Base-by-base conservation (phyloP, 2,329 filamentous ascomycete species). In the Verticillium albo-atrum region DNA sequence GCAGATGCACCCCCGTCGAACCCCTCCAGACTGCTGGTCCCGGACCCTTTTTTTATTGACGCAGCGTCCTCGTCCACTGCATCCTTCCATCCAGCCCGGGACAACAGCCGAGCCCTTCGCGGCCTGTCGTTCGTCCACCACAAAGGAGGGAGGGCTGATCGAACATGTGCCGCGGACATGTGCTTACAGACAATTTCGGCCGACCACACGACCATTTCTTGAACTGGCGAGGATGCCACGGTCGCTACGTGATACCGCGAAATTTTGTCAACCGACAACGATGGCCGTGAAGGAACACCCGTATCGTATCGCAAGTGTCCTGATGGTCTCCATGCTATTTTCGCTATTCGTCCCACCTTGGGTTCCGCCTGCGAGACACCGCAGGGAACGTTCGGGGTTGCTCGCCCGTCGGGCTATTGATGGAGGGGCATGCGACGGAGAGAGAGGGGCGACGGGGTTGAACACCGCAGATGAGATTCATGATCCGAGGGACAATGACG, bases 11-110 rank as follows among this genome's bases (percentile, higher is more conserved):
- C 54, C 34, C 54, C 54, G 15, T 17, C 34, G 25, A 27, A 37
- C 35, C 54, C 23, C 34, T 37, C 25, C 30, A 15, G 25, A 6
- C 35, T 37, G 23, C 17, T 54, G 52, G 52, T 30, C 27, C 30
- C 23, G 54, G 37, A 35, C 54, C 54, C 54, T 55, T 56, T 47
- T 54, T 54, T 54, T 20, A 47, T 47, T 47, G 12, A 47, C 37
- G 37, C 37, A 47, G 37, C 37, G n/a, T n/a, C 37, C n/a, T 47
- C 37, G 23, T 47, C 37, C 37, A 47, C n/a, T 47, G 17, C 37
- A 47, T 37, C 34, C 34, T 37, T 20, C 37, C 37, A n/a, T 23
- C n/a, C 37, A 47, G 37, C 37, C 37, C 37, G 37, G 37, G 37
- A 47, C 20, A 47, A 47, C 37, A 47, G 37, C 37, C 37, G 37